Base-by-base conservation (phyloP, 2,329 filamentous ascomycete genomes). In the Aaosphaeria arxii region DNA sequence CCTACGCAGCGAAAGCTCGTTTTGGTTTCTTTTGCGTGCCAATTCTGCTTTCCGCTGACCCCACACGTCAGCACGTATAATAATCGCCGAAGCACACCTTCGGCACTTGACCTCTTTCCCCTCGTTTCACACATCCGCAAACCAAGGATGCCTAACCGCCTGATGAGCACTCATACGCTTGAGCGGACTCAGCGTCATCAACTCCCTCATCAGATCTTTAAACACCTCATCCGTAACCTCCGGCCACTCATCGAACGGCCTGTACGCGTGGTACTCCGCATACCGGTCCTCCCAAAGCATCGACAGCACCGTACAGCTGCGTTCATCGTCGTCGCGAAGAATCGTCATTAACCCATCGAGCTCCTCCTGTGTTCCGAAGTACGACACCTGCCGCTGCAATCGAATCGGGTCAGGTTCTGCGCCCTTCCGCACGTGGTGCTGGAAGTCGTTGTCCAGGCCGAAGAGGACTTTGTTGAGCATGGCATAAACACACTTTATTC, bases 171-270 rank as follows among this genome's bases (percentile, higher is more conserved):
- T 90, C 64, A 95, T 88, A 48, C 91, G 83, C 69, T 92, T 82
- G 71, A 96, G 91, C 0, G 91, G 91, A 40, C 90, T 82, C 48
- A 96, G 75, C 69, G 96, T 90, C 39, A 96, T 81, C 88, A 96
- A 92, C 48, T 87, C 80, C 60, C 86, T 84, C 54, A 96, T 29
- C 28, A 43, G 2, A 3, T 43, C 41, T 31, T 4, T 29, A 76
- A 45, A 96, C 75, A 64, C 36, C 11, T 28, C n/a, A 32, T 40
- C 73, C 44, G 72, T 62, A 43, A 66, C 54, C 24, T 55, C 57
- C 30, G 45, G 43, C 68, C 63, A 71, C 31, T 61, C 47, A 33
- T 49, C 53, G 45, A 73, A 71, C 13, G 61, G 63, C 48, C 58
- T 56, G 45, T 68, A 70, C 39, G 61, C 52, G 40, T 61, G 60